phyloP scores from a whole-genome alignment of 768 basidiomycete genomes.

The Suillus decipiens region DNA sequence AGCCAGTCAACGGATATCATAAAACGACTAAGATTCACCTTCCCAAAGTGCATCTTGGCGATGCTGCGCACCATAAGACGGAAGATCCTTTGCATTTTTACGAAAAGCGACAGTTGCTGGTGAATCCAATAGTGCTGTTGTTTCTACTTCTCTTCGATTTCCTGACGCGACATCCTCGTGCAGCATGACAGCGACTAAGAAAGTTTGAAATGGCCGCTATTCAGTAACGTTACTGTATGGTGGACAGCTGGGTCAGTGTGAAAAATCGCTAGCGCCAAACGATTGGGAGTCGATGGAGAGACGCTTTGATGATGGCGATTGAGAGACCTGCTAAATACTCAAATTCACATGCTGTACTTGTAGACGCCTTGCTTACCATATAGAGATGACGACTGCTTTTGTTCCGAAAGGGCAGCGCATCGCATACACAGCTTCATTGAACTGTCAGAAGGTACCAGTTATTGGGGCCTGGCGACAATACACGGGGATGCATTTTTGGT shows the following conservation, averaged over 20 bases:
- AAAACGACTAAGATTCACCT: neutral
- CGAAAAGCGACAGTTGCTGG: neutral
- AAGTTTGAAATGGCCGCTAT: neutral
- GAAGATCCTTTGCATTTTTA: neutral
- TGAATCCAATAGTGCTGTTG: neutral
- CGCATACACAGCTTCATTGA: neutral
- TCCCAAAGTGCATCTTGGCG: conserved; percentile 3
- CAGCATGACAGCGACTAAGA: neutral
- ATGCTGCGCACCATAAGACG: neutral
- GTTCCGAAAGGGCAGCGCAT: neutral
- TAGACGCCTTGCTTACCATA: conserved; percentile 1
- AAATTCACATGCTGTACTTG: neutral
- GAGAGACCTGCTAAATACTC: neutral
- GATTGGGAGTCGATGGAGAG: neutral
- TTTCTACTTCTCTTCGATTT: neutral
- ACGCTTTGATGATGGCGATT: neutral
- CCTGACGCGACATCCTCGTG: neutral
- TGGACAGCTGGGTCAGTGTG: neutral
- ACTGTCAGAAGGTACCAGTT: neutral
- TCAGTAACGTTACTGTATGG: neutral
- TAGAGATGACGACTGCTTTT: neutral
- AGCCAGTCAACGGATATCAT: neutral
- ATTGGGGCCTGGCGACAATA: neutral
- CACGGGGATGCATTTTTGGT: neutral
- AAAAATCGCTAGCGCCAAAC: neutral